Conservation (phyloP, 768 basidiomycete species). For the Termitomyces sp. region DNA sequence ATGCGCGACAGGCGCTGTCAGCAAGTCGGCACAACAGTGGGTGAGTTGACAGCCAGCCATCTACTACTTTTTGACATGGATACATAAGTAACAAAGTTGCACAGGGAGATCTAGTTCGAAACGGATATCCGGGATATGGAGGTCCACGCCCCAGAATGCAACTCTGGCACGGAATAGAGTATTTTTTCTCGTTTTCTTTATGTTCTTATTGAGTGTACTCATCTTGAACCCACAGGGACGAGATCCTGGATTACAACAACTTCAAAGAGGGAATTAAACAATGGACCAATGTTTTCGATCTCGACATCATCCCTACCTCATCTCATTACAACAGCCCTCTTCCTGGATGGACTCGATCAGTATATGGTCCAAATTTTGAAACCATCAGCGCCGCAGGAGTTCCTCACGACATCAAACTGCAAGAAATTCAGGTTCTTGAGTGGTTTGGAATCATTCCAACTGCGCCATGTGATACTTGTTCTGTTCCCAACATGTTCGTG, state of each 20-base stretch:
- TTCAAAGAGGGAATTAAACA: constrained; percentile 49
- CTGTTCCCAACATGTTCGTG: background rate
- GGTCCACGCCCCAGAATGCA: constrained; percentile 47
- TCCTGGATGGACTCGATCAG: constrained; percentile 40
- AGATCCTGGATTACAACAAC: constrained; percentile 46
- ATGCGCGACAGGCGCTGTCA: constrained; percentile 41
- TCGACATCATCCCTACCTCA: constrained; percentile 33
- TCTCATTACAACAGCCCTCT: constrained; percentile 39
- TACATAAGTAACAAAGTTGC: background rate
- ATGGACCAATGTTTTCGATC: constrained; percentile 53
- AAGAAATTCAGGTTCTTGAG: constrained; percentile 36
- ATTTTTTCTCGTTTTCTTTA: constrained; percentile 1
- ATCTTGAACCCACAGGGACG: constrained; percentile 31
- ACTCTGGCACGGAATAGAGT: constrained; percentile 51
- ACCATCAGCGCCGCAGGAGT: constrained; percentile 42
- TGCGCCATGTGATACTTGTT: background rate
- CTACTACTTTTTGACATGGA: background rate
- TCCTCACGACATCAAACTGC: constrained; percentile 45
- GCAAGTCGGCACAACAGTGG: constrained; percentile 45
- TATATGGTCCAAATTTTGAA: constrained; percentile 43
- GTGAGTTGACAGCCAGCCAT: constrained; percentile 18
- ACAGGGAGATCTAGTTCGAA: constrained; percentile 39
- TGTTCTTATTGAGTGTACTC: background rate
- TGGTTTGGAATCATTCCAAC: constrained; percentile 39
- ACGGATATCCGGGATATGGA: constrained; percentile 49